Evolutionary conservation across 2,329 filamentous ascomycete genomes (phyloP).

Genomic region (Chrysoporthe deuterocubensis): DNA sequence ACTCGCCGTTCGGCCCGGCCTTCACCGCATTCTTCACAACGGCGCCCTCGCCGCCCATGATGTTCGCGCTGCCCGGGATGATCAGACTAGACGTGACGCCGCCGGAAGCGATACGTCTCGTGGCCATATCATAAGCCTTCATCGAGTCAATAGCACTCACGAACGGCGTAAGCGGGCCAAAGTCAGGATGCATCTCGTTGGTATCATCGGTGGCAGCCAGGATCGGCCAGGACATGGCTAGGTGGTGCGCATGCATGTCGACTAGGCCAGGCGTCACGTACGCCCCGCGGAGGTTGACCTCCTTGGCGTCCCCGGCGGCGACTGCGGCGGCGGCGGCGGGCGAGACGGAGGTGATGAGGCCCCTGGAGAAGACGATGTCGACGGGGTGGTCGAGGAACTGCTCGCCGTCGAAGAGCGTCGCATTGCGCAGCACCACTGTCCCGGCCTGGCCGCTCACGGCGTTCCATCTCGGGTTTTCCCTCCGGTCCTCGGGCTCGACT

Average conservation of each 20-base stretch:
- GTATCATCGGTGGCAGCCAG: conserved; percentile 38
- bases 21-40: conserved; percentile 46
- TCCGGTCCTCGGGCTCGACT: conserved; percentile 17
- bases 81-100: conserved; percentile 52
- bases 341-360: conserved; percentile 41
- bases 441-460: conserved; percentile 41
- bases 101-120: conserved; percentile 45
- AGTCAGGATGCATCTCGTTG: conserved; percentile 42
- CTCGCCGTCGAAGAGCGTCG: conserved; percentile 49
- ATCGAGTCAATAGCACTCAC: conserved; percentile 45
- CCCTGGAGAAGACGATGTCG: conserved; percentile 45
- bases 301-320: conserved; percentile 27
- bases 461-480: conserved; percentile 46
- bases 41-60: conserved; percentile 50
- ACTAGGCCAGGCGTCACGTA: conserved; percentile 50
- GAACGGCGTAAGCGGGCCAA: conserved; percentile 43
- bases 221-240: conserved; percentile 40
- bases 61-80: conserved; percentile 48
- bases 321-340: conserved; percentile 28
- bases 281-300: conserved; percentile 41
- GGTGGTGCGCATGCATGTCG: conserved; percentile 51
- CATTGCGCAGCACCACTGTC: conserved; percentile 44
- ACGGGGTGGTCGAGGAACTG: conserved; percentile 37
- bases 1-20: conserved; percentile 41
- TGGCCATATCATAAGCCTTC: conserved; percentile 46